Evolutionary conservation across 2,329 filamentous ascomycete genomes (phyloP).

Genomic region (Penicillium sp.): DNA sequence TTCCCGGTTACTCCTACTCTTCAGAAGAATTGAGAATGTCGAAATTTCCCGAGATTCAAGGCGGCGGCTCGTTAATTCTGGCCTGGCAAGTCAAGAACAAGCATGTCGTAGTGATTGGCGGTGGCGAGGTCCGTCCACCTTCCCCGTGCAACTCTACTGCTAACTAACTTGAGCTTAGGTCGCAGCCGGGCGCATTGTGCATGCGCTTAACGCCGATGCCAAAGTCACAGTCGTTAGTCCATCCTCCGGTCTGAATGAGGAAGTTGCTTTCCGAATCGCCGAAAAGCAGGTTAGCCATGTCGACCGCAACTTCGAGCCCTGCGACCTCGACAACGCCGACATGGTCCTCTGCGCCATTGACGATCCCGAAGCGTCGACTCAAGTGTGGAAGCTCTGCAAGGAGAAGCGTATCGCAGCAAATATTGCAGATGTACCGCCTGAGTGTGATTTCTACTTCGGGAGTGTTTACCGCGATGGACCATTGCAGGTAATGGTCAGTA

Average conservation of each 20-base stretch:
- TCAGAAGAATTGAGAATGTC: constrained; percentile 40
- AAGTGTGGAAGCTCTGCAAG: constrained; percentile 93
- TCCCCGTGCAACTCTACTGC: constrained; percentile 10
- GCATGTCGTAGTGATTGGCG: constrained; percentile 86
- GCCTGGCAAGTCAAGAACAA: constrained; percentile 95
- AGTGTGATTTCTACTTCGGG: constrained; percentile 99
- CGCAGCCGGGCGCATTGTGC: constrained; percentile 87
- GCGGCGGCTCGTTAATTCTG: constrained; percentile 87
- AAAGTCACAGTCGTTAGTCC: constrained; percentile 84
- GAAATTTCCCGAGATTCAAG: constrained; percentile 75
- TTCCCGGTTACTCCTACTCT: constrained; percentile 4
- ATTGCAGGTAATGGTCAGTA: constrained; percentile 97
- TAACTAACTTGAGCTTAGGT: constrained; percentile 58
- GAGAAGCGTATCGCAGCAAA: constrained; percentile 81
- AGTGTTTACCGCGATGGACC: constrained; percentile 93
- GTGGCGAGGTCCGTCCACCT: constrained; percentile 71
- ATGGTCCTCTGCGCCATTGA: constrained; percentile 95
- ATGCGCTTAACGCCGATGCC: constrained; percentile 93
- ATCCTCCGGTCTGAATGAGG: constrained; percentile 73
- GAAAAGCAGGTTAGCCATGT: constrained; percentile 74
- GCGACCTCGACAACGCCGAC: constrained; percentile 75
- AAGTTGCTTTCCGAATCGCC: constrained; percentile 78
- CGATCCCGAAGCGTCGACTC: constrained; percentile 83
- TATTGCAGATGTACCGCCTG: constrained; percentile 92
- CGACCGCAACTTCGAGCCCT: constrained; percentile 78